Evolutionary conservation across 805 yeast genomes (phyloP).

Genomic region (Saccharomycopsis vini): DNA sequence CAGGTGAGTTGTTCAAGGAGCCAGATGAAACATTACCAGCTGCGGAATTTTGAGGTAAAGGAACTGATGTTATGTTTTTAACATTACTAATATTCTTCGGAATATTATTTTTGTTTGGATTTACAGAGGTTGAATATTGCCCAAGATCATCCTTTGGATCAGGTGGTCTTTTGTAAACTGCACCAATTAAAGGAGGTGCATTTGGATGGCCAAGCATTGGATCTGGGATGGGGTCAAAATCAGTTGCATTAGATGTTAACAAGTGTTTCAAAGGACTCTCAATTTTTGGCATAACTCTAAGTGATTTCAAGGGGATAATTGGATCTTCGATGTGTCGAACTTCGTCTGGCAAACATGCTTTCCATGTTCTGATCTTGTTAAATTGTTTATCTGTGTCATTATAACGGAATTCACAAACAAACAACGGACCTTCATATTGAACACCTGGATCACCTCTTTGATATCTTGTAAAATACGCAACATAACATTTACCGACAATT

Average conservation of each 20-base stretch:
- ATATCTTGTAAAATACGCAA: constrained; percentile 87
- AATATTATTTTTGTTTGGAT: constrained; percentile 17
- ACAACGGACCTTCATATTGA: constrained; percentile 73
- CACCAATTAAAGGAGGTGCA: constrained; percentile 94
- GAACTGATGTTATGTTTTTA: constrained; percentile 16
- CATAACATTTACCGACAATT: constrained; percentile 88
- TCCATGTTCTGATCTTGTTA: constrained; percentile 96
- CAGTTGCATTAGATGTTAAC: constrained; percentile 65
- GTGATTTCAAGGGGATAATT: constrained; percentile 58
- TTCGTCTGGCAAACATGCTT: constrained; percentile 96
- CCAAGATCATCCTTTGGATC: constrained; percentile 78
- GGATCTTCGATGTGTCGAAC: constrained; percentile 79
- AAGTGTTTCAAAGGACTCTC: constrained; percentile 80
- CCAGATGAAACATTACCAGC: too few relatives aligned
- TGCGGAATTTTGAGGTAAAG: constrained; percentile 11
- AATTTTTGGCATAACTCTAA: constrained; percentile 61
- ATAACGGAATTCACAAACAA: constrained; percentile 90
- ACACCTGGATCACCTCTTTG: constrained; percentile 90
- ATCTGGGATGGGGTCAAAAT: constrained; percentile 69
- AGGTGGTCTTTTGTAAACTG: constrained; percentile 71
- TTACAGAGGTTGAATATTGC: constrained; percentile 15
- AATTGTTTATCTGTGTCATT: constrained; percentile 85
- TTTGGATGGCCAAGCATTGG: constrained; percentile 74
- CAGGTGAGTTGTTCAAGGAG: too few relatives aligned
- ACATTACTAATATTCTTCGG: constrained; percentile 17